Evolutionary conservation across 116 monocot genomes (phyloP).

Genomic region (Posidonia oceanica): DNA sequence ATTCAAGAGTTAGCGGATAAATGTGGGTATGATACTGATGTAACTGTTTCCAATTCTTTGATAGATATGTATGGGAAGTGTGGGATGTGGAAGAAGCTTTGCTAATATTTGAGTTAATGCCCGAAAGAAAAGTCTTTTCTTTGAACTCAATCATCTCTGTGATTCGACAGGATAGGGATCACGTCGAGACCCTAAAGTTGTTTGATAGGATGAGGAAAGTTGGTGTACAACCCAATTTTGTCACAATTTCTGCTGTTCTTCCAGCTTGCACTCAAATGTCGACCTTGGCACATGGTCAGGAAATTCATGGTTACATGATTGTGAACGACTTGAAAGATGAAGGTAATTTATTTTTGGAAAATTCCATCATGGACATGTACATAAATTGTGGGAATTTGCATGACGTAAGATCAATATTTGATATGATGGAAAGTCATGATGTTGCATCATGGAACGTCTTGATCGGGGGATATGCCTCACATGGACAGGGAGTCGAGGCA

Average conservation of each 20-base stretch:
- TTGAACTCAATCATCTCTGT: slow-evolving; percentile 55
- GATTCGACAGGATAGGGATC: slow-evolving; percentile 17
- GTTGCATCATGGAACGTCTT: slow-evolving; percentile 71
- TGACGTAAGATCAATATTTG: slow-evolving; percentile 34
- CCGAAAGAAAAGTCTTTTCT: slow-evolving; percentile 31
- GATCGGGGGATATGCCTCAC: slow-evolving; percentile 42
- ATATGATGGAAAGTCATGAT: not conserved
- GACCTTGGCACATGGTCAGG: too few relatives aligned
- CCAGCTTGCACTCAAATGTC: too few relatives aligned
- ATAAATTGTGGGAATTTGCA: slow-evolving; percentile 44
- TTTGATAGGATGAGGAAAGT: slow-evolving; percentile 28
- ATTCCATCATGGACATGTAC: slow-evolving; percentile 71
- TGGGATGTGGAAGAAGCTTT: slow-evolving; percentile 25
- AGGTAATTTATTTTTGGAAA: slow-evolving; percentile 25
- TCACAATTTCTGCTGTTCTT: slow-evolving; percentile 15
- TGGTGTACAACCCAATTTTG: slow-evolving; percentile 19
- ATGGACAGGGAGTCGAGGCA: slow-evolving; percentile 5
- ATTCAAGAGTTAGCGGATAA: slow-evolving; percentile 28
- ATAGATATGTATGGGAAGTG: slow-evolving; percentile 58
- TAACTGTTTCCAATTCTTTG: slow-evolving; percentile 28
- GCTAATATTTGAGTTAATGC: slow-evolving; percentile 32
- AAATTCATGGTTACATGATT: too few relatives aligned
- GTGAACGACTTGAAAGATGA: too few relatives aligned
- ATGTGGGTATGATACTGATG: slow-evolving; percentile 14
- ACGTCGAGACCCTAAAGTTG: slow-evolving; percentile 16